Evolutionary conservation across 139 green algal species (phyloP).

Genomic region (Tetratostichococcus sp.): DNA sequence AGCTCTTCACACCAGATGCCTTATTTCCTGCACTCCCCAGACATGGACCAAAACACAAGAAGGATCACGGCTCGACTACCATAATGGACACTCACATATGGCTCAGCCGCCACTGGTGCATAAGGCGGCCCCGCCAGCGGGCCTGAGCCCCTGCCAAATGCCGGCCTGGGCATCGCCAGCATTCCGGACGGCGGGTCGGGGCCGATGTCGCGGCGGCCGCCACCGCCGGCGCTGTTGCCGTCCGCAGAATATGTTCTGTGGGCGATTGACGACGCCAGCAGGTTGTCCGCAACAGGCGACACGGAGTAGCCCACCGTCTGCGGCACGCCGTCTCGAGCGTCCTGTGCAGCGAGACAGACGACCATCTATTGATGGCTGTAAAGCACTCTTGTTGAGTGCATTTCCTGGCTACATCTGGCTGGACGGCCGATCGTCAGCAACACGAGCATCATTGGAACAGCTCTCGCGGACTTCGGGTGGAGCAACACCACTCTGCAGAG

Average conservation of each 20-base stretch:
- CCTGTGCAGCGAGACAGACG: background rate
- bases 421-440: too few species aligned
- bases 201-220: too few species aligned
- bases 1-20: too few species aligned
- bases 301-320: constrained; percentile 32
- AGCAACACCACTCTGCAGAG: background rate
- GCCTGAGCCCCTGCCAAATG: background rate
- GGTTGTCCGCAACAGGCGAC: constrained; percentile 12
- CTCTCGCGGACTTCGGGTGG: background rate
- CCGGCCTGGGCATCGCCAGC: background rate
- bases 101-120: background rate
- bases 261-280: background rate
- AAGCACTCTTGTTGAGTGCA: too few species aligned
- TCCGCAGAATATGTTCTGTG: background rate
- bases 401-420: too few species aligned
- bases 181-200: background rate
- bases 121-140: background rate
- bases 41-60: too few species aligned
- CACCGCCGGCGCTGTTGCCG: too few species aligned
- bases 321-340: background rate
- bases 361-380: too few species aligned
- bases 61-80: too few species aligned
- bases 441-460: background rate
- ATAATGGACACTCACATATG: background rate
- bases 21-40: too few species aligned